These are phyloP conservation scores for Daldinia caldariorum DNA, from an alignment of 495 filamentous ascomycete species.

Conservation along the genomic window DNA sequence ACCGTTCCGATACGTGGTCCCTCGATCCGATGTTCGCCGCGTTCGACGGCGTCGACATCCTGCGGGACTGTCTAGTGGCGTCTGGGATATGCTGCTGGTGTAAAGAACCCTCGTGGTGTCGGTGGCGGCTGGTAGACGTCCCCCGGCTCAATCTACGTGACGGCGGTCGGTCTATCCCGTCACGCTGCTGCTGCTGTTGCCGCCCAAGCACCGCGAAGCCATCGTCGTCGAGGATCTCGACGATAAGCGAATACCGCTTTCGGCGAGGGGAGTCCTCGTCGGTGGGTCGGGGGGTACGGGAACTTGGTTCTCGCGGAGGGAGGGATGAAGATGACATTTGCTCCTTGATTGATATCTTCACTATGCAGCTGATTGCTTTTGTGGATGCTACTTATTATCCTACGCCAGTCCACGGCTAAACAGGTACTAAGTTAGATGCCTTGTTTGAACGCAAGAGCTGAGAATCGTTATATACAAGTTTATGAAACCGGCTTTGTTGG, in stretches of 20 bases:
- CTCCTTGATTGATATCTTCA: background rate
- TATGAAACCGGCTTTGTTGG: too few relatives aligned
- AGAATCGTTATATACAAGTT: too few relatives aligned
- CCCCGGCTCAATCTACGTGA: background rate
- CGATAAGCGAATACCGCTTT: conserved; percentile 29
- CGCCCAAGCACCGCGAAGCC: background rate
- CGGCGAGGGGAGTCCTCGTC: conserved; percentile 4
- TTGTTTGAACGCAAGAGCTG: too few relatives aligned
- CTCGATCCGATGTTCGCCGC: background rate
- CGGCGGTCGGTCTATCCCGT: background rate
- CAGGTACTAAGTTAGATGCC: too few relatives aligned
- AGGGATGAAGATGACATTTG: conserved; percentile 13
- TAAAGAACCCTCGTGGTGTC: background rate
- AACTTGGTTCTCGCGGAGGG: background rate
- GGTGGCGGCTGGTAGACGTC: background rate
- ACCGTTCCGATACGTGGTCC: background rate
- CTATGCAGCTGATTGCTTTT: background rate
- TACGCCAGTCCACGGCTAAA: too few relatives aligned
- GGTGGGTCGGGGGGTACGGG: conserved; percentile 2
- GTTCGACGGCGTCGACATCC: background rate
- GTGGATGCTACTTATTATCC: background rate
- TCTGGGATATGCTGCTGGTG: background rate
- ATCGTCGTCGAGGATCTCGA: conserved; percentile 31
- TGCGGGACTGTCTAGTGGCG: background rate
- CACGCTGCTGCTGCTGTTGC: background rate